Evolutionary conservation across 331 rosid genomes (phyloP), one percentile per base, ranked within the genome.

Genomic region (Dryas integrifolia): DNA sequence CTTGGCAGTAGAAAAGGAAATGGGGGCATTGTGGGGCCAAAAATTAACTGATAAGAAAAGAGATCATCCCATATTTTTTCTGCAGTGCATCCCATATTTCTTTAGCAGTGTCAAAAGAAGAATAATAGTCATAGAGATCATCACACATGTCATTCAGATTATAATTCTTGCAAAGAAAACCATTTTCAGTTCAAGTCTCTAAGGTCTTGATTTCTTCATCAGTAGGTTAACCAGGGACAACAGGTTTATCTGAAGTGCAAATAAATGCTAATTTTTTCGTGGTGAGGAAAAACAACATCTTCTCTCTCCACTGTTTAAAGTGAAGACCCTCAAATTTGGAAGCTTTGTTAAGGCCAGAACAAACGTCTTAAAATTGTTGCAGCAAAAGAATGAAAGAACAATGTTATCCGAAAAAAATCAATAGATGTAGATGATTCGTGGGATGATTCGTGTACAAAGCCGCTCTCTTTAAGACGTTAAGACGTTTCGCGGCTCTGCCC

Each of bases 301-400:
- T 43, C 12, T 64, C 11, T 38, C 14, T 64, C 5, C 69, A 64
- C 10, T 50, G 7, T 18, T 41, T 65, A 5, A 65, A 65, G 35
- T 65, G 53, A 15, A 65, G 69, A 6, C 69, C 52, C n/a, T 65
- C n/a, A 65, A 16, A 60, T 7, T 15, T 11, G 41, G 45, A 60
- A 3, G 46, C 18, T 5, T 60, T 60, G 65, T 60, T 35, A 15
- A 60, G 45, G 41, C 13, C 46, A 0, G 1, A n/a, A 12, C 24
- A 9, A 5, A 6, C 9, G 69, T 65, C 69, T 44, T 65, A 44
- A 64, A 64, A 40, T 65, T 65, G 40, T 65, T 16, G 70, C 0
- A 41, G 9, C 35, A 10, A 0, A 41, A 40, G 8, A 4, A n/a
- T 0, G 16, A 45, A 65, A 4, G 39, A 65, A 65, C 47, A 2